These are phyloP conservation scores for Oryza glumipatula DNA, from an alignment of 176 grass and related monocot genomes.

Conservation along the genomic window DNA sequence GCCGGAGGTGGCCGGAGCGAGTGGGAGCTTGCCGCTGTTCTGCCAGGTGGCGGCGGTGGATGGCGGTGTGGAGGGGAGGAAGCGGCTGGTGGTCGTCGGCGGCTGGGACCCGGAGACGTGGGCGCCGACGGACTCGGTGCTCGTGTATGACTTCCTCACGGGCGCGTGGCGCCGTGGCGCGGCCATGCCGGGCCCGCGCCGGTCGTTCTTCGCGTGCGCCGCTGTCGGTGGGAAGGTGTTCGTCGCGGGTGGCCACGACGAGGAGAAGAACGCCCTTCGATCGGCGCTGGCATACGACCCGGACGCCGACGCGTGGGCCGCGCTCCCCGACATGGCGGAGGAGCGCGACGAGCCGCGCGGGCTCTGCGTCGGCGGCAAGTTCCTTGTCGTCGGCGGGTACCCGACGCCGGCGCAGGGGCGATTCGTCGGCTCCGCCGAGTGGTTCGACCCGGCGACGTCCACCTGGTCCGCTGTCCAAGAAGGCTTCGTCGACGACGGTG, in stretches of 20 bases:
- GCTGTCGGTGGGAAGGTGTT: conserved; percentile 51
- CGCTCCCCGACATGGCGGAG: conserved; percentile 74
- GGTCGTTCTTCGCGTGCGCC: conserved; percentile 80
- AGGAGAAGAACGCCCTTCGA: conserved; percentile 88
- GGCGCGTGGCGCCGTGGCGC: conserved; percentile 53
- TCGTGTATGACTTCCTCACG: conserved; percentile 74
- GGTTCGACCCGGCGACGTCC: conserved; percentile 51
- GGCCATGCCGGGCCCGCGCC: conserved; percentile 64
- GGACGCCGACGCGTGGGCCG: conserved; percentile 52
- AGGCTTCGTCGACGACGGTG: conserved; percentile 48
- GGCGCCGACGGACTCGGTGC: conserved; percentile 71
- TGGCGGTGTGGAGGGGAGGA: conserved; percentile 21
- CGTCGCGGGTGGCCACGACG: conserved; percentile 90
- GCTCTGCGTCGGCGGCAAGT: conserved; percentile 54
- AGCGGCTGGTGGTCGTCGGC: conserved; percentile 69
- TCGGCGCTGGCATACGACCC: conserved; percentile 77
- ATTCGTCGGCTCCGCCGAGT: conserved; percentile 63
- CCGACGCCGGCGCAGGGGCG: conserved; percentile 72
- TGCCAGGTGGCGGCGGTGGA: conserved; percentile 70
- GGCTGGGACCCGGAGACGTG: conserved; percentile 85
- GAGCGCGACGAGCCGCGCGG: conserved; percentile 87
- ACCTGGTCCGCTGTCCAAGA: conserved; percentile 49
- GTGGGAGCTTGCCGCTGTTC: conserved; percentile 72
- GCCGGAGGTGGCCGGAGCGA: conserved; percentile 40
- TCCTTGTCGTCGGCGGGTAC: conserved; percentile 83